phyloP scores from a whole-genome alignment of 768 basidiomycete genomes.

The Suillus placidus region DNA sequence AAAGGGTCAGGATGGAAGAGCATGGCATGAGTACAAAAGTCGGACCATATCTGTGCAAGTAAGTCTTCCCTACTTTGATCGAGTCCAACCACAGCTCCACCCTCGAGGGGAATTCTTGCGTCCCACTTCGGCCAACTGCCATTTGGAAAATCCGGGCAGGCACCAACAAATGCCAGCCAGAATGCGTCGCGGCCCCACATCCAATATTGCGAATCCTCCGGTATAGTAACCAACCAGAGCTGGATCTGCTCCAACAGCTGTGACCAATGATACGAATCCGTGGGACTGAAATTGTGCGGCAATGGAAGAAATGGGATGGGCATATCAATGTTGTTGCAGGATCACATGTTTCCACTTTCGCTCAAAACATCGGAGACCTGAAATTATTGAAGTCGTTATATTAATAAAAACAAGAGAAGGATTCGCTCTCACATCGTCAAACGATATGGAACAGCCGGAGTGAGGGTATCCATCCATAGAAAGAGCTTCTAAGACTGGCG shows the following conservation, averaged over 20 bases:
- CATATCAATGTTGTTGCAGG: background rate
- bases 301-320: conserved; percentile 8
- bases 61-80: background rate
- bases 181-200: conserved; percentile 8
- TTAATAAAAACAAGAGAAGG: background rate
- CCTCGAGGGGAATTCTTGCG: conserved; percentile 2
- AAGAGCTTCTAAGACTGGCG: conserved; percentile 2
- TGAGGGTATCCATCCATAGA: background rate
- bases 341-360: background rate
- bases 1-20: conserved; percentile 5
- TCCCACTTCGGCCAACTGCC: conserved; percentile 13
- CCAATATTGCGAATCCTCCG: conserved; percentile 8
- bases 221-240: conserved; percentile 7
- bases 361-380: background rate
- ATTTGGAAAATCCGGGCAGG: conserved; percentile 10
- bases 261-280: conserved; percentile 2
- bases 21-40: conserved; percentile 5
- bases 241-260: conserved; percentile 4
- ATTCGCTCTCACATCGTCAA: background rate
- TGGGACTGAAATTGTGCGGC: background rate
- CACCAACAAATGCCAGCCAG: conserved; percentile 14
- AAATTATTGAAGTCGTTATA: background rate
- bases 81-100: background rate
- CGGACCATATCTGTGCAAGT: conserved; percentile 2
- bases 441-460: background rate